Evolutionary conservation across 768 basidiomycete genomes (phyloP).

Genomic region (Pleurotus citrinopileatus): DNA sequence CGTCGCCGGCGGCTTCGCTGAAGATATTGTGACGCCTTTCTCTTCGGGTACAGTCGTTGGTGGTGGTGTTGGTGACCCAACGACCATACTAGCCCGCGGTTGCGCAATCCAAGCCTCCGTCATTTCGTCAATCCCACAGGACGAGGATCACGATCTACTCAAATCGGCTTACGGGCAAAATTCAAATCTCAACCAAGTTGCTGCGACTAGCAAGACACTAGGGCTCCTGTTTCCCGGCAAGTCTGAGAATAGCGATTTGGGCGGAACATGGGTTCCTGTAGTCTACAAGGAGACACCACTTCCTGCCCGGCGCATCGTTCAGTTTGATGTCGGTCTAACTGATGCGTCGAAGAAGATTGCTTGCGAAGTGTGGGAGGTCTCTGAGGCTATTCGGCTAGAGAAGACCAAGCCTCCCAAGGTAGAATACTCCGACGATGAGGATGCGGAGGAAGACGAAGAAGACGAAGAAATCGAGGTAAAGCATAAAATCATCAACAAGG

Average conservation of each 20-base stretch:
- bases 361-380: conserved; percentile 78
- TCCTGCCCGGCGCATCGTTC: conserved; percentile 59
- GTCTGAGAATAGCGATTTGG: conserved; percentile 39
- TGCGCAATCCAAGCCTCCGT: conserved; percentile 72
- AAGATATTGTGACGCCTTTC: conserved; percentile 65
- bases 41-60: conserved; percentile 64
- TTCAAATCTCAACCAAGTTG: conserved; percentile 38
- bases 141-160: conserved; percentile 49
- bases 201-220: conserved; percentile 60
- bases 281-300: conserved; percentile 69
- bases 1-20: conserved; percentile 48
- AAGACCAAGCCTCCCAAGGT: conserved; percentile 46
- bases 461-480: conserved; percentile 63
- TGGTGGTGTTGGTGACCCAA: conserved; percentile 75
- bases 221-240: conserved; percentile 63
- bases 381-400: conserved; percentile 64
- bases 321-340: conserved; percentile 53
- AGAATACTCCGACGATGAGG: conserved; percentile 44
- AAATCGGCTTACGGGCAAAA: conserved; percentile 45
- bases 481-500: conserved; percentile 57
- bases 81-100: conserved; percentile 74
- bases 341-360: conserved; percentile 46
- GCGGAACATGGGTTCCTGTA: conserved; percentile 66
- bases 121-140: conserved; percentile 44
- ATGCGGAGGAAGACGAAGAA: conserved; percentile 57